Base-by-base conservation (phyloP, 164 flowering plant species). In the Buxus sempervirens region DNA sequence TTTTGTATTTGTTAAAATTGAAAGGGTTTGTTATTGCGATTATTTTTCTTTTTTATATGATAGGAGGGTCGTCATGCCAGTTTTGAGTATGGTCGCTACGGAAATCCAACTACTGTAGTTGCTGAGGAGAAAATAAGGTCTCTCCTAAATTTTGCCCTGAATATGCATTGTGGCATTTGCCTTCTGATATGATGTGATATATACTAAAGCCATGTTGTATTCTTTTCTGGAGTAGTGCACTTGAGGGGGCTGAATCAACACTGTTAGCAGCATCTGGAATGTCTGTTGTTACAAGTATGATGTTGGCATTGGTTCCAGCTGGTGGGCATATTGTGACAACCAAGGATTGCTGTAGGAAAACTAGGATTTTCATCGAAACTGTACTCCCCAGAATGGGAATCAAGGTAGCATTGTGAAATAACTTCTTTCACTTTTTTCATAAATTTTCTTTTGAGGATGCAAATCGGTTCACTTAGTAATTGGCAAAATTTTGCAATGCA, bases 271-370 rank as follows among this genome's bases (percentile, higher is more conserved):
- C 98, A 69, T 95, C 99, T 77, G 99, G 99, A 60, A 95, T 92
- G 98, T 88, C 88, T 81, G 97, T 95, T 63, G 87, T 88, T 74
- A 88, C 83, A 20, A 85, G 88, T 60, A 51, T 93, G 89, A 54
- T 95, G 69, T 60, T 92, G 90, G 96, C 99, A 72, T 78, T 95
- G 85, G 93, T 93, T 72, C 88, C 92, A 28, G 89, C 90, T 70
- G 99, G 97, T 69, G 98, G 99, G 57, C 99, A 95, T 80, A 76
- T 95, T 57, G 85, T 95, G 66, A 95, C 96, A 8, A 95, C 99
- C 48, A 88, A 98, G 21, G 99, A 95, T 76, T 95, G 99, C 77
- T 90, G 92, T 65, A 82, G 97, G 79, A 89, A 83, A 79, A 92
- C 99, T 57, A 79, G 96, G 69, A 87, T 89, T 26, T 95, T 95